These are phyloP conservation scores for Pestalotiopsis sp. DNA, from an alignment of 2,329 filamentous ascomycete genomes.

Conservation along the genomic window DNA sequence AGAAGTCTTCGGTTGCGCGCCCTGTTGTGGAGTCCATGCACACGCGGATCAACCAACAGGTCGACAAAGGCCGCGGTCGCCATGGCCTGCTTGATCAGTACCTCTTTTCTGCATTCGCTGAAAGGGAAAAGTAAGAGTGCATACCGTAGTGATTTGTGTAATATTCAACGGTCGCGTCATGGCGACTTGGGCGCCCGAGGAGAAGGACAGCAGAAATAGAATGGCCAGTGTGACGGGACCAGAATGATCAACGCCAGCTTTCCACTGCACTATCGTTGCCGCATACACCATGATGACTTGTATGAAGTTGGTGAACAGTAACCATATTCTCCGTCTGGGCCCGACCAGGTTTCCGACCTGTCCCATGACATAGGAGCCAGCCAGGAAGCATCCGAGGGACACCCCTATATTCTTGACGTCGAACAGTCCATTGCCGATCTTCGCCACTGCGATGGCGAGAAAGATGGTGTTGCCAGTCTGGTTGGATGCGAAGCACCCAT, in stretches of 20 bases:
- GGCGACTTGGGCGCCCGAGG: neutral
- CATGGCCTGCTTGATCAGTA: neutral
- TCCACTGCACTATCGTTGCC: neutral
- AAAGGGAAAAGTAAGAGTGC: neutral
- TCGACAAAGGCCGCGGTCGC: slow-evolving; percentile 3
- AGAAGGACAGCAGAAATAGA: neutral
- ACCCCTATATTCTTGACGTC: neutral
- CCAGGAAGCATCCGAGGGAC: neutral
- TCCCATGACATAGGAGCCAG: neutral
- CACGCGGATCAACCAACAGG: neutral
- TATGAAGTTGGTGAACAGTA: neutral
- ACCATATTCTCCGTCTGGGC: neutral
- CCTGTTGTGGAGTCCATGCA: neutral
- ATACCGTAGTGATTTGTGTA: slow-evolving; percentile 7
- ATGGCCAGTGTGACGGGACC: neutral
- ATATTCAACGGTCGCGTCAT: slow-evolving; percentile 1
- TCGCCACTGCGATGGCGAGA: neutral
- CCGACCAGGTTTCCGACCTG: neutral
- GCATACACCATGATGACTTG: neutral
- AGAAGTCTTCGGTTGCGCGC: slow-evolving; percentile 1
- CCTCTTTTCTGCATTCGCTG: neutral
- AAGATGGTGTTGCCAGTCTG: slow-evolving; percentile 6
- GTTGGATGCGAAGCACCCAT: neutral
- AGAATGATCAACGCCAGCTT: neutral
- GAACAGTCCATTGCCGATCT: neutral